Evolutionary conservation across 805 yeast species (phyloP).

Genomic region (Barnettozyma salicaria): DNA sequence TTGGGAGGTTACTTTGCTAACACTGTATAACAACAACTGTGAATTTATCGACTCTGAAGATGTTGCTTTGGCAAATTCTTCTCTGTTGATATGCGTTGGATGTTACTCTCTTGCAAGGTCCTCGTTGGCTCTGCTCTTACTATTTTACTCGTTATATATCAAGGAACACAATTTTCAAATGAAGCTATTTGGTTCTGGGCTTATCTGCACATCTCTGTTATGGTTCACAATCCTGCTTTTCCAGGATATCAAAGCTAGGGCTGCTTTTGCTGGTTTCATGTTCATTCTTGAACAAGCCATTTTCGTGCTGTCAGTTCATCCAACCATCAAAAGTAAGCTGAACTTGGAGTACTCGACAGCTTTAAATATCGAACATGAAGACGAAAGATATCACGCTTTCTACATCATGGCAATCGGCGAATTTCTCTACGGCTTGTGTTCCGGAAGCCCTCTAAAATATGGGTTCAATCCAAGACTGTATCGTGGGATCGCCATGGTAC

Average conservation of each 20-base stretch:
- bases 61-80: not conserved
- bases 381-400: constrained; percentile 53
- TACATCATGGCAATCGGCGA: constrained; percentile 63
- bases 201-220: constrained; percentile 32
- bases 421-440: constrained; percentile 48
- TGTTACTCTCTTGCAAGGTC: constrained; percentile 37
- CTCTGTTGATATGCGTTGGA: constrained; percentile 30
- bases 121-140: constrained; percentile 27
- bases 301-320: constrained; percentile 40
- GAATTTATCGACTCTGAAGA: constrained; percentile 31
- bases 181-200: constrained; percentile 32
- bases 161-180: constrained; percentile 47
- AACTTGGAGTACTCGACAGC: constrained; percentile 49
- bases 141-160: constrained; percentile 37
- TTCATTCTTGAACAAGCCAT: constrained; percentile 36
- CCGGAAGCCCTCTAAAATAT: constrained; percentile 39
- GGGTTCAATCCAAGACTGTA: constrained; percentile 38
- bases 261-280: constrained; percentile 38
- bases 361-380: constrained; percentile 60
- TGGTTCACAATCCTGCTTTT: constrained; percentile 53
- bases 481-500: constrained; percentile 43
- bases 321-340: constrained; percentile 38
- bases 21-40: constrained; percentile 47
- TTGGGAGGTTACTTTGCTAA: constrained; percentile 46
- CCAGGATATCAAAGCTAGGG: constrained; percentile 35